Conservation (phyloP, 2,329 filamentous ascomycete genomes). For the Phialophora tarda region DNA sequence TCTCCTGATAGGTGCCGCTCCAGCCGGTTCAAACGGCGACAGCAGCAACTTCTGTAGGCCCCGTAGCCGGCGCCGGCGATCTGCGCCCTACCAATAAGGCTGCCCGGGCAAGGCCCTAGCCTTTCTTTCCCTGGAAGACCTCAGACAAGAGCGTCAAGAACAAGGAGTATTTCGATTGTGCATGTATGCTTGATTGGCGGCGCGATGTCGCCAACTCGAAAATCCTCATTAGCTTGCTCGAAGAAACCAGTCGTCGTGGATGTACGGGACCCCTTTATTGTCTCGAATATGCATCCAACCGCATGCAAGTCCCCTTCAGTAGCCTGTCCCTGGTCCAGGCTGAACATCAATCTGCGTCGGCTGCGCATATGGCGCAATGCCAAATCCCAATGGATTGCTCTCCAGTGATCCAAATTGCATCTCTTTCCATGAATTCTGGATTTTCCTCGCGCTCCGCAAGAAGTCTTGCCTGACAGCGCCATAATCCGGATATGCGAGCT, state of each 20-base stretch:
- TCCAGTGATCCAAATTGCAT: not conserved
- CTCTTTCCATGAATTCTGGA: constrained; percentile 1
- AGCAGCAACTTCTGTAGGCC: too few species aligned
- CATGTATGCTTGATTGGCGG: too few species aligned
- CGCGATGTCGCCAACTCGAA: too few species aligned
- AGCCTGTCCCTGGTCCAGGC: not conserved
- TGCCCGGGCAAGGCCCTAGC: too few species aligned
- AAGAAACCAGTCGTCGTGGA: not conserved
- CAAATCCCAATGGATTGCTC: not conserved
- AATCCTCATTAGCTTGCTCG: not conserved
- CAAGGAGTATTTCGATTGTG: too few species aligned
- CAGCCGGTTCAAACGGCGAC: too few species aligned
- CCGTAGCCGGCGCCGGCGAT: too few species aligned
- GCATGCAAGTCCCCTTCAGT: not conserved
- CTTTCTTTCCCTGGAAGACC: too few species aligned
- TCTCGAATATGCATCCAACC: not conserved
- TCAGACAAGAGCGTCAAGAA: too few species aligned
- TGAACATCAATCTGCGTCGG: not conserved
- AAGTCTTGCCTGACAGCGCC: not conserved
- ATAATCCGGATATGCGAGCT: constrained; percentile 38
- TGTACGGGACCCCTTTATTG: not conserved
- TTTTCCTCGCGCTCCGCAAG: not conserved
- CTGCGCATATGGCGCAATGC: not conserved
- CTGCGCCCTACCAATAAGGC: too few species aligned
- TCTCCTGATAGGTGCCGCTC: too few species aligned